Evolutionary conservation across 2,329 filamentous ascomycete species (phyloP), one percentile per base, ranked within the genome.

Genomic region (Periconia sp.): DNA sequence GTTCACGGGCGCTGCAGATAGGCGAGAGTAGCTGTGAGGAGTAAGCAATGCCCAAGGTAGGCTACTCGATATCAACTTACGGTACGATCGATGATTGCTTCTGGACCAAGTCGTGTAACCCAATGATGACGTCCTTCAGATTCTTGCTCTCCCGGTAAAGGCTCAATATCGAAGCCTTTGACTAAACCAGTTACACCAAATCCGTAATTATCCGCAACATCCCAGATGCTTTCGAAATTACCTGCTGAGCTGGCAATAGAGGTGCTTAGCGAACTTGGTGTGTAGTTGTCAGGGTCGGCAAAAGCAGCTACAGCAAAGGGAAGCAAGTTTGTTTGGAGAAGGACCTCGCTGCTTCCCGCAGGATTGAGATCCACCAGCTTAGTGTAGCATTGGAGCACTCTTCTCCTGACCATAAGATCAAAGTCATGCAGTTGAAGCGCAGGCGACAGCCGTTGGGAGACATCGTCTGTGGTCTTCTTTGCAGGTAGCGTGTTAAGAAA

Each of bases 221-320:
- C 92, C 94, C 94, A 99, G 26, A 99, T 83, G 1, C 85, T 92
- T 59, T 99, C 94, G 61, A 97, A 96, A 3, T 85, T 88, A 5
- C 89, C 90, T 1, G 91, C 89, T 12, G 92, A 89, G 54, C 87
- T 94, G 13, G 92, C 92, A 60, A 99, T 96, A 0, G 92, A 90
- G 11, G 89, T 88, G 61, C 92, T 95, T 34, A 97, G 69, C 2
- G 91, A 92, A 58, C 84, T 92, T 12, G 89, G 86, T 0, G 85
- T 84, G 63, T 95, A 95, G 59, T 89, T 90, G 44, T 95, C 90
- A 0, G 92, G 91, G 59, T 97, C 92, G 0, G 94, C 90, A 68
- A 99, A 97, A 1, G 92, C 87, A 0, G 91, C 89, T 19, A 96
- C 88, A 1, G 92, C 91, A 16, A 96, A 78, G 1, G 92, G 94